Evolutionary conservation across 148 eudicot genomes (phyloP), one percentile per base, ranked within the genome.

Genomic region (Limonium bicolor): DNA sequence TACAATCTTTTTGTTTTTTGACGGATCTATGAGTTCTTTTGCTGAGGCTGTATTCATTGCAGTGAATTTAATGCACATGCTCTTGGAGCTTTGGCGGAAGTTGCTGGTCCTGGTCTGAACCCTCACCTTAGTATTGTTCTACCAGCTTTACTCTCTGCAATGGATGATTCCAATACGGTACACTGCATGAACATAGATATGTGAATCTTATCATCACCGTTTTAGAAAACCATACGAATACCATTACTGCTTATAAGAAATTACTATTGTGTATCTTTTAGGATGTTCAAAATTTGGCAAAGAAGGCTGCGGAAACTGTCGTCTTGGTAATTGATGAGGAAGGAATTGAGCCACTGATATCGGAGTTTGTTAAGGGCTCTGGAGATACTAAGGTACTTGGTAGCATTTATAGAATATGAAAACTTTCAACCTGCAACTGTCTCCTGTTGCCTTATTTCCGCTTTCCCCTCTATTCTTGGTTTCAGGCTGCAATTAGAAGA

Each of bases 21-120:
- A 5, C 16, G 2, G 10, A 43, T 24, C 16, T 43, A 13, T 43
- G 24, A 43, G 14, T 16, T 5, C 37, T 56, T n/a, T 54, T 25
- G 48, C 19, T 43, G 18, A 25, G 27, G 7, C 13, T 3, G 13
- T 20, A 7, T 24, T 2, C 36, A 32, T 6, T 30, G 10, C 51
- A 90, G 97, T 56, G 95, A 86, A 52, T 80, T 90, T 65, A 90
- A 90, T 70, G 97, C 94, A 20, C 97, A 90, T 69, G 97, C 97
- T 61, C 66, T 90, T 55, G 97, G 95, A 61, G 97, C 97, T 58
- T 54, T 90, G 48, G 97, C 97, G 46, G 97, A 84, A 56, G 97
- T 90, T 61, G 97, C 97, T 13, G 97, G 97, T 16, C 61, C 97
- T 58, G 84, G 97, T 64, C 76, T 90, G 41, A 72, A 78, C 56